phyloP scores from a whole-genome alignment of 1,284 basidiomycete species.

The Somion occarium region DNA sequence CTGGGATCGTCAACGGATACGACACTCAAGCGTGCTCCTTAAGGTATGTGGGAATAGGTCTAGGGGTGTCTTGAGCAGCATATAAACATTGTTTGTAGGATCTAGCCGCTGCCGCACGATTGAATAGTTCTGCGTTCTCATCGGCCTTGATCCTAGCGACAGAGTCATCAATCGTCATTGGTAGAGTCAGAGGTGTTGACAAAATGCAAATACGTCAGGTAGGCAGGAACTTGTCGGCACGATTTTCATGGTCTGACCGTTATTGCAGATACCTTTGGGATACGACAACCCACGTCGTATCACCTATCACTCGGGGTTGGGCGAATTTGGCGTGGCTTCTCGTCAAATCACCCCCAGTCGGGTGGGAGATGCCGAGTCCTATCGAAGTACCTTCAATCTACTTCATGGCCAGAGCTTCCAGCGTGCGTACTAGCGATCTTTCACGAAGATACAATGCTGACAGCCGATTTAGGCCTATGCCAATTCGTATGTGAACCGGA shows the following conservation, averaged over 20 bases:
- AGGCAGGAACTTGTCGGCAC: background rate
- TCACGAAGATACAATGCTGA: background rate
- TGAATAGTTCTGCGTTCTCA: constrained; percentile 45
- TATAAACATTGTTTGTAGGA: constrained; percentile 39
- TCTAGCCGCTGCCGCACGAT: constrained; percentile 46
- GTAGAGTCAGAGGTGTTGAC: constrained; percentile 63
- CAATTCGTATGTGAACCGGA: constrained; percentile 46
- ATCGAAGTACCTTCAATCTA: constrained; percentile 59
- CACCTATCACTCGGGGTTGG: constrained; percentile 47
- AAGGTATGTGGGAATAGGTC: constrained; percentile 46
- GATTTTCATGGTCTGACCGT: background rate
- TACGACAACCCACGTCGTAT: constrained; percentile 64
- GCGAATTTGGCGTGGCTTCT: constrained; percentile 63
- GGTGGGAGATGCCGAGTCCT: constrained; percentile 46
- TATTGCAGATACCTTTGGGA: constrained; percentile 58
- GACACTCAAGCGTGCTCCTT: constrained; percentile 67
- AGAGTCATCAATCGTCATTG: constrained; percentile 54
- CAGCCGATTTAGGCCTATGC: constrained; percentile 38
- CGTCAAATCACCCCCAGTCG: constrained; percentile 46
- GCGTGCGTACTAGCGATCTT: constrained; percentile 38
- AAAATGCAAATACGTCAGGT: constrained; percentile 69
- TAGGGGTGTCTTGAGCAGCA: background rate
- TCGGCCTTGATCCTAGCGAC: constrained; percentile 58
- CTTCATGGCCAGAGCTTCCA: constrained; percentile 63
- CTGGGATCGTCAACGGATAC: constrained; percentile 61